Base-by-base conservation (phyloP, 495 filamentous ascomycete genomes). In the Penicillium lividum region DNA sequence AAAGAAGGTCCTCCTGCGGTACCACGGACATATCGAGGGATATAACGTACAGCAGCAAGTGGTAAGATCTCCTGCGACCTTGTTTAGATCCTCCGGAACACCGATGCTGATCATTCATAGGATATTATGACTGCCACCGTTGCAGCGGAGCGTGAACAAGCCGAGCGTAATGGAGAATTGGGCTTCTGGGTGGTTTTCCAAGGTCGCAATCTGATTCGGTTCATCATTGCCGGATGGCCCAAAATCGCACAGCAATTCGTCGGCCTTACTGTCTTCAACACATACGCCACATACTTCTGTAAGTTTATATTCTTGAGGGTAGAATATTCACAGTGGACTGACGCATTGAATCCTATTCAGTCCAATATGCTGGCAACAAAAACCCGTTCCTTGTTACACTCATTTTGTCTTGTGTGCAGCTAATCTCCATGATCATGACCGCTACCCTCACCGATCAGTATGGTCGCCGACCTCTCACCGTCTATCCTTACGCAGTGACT, bases 241-340 rank as follows among this genome's bases (percentile, higher is more conserved):
- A 77, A 77, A 53, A 69, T 78, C 34, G 60, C 65, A 0, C 76
- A 78, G 56, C 76, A 78, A 31, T 72, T 78, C 53, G 72, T 78
- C 7, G 76, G 76, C 0, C 51, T 78, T 28, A 58, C 68, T 0
- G 67, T 78, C 15, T 78, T 78, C 57, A 76, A 75, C 49, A 76
- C 69, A 3, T 74, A 70, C 44, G 72, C 69, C 3, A 74, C 72
- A 8, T 78, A 78, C 53, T 78, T 78, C 63, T 78, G 72, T 74
- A 62, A 58, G 62, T 53, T 9, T 27, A 15, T 16, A 49, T 55
- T 10, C 29, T 33, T 9, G 22, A 22, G 1, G 22, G 22, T 22
- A 22, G 22, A 22, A 22, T 22, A 22, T 22, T 22, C 22, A 22
- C 22, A 22, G 22, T 22, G 11, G 8, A 16, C 44, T 57, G 28